Evolutionary conservation across 2,329 filamentous ascomycete genomes (phyloP).

Genomic region (Neofusicoccum ribis): DNA sequence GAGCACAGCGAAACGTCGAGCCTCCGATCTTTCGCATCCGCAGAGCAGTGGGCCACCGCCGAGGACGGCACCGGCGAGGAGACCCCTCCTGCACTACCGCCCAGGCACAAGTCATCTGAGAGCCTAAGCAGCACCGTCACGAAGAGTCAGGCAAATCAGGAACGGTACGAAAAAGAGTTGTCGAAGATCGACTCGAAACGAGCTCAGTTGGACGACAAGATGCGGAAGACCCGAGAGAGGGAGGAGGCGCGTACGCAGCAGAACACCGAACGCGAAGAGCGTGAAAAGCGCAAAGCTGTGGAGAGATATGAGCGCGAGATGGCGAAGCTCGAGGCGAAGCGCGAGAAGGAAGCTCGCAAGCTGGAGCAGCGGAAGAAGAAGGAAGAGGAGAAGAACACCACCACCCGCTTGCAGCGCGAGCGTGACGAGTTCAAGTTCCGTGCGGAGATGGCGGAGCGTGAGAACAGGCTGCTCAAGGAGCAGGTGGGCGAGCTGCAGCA

Average conservation of each 20-base stretch:
- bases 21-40: conserved; percentile 42
- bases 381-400: conserved; percentile 57
- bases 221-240: conserved; percentile 57
- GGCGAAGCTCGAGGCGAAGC: conserved; percentile 67
- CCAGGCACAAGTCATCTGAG: conserved; percentile 18
- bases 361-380: conserved; percentile 63
- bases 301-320: conserved; percentile 46
- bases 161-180: conserved; percentile 62
- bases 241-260: conserved; percentile 39
- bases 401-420: conserved; percentile 50
- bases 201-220: conserved; percentile 57
- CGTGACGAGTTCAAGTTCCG: conserved; percentile 48
- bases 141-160: conserved; percentile 20
- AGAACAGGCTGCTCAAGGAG: conserved; percentile 52
- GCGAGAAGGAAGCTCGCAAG: conserved; percentile 63
- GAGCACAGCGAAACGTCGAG: conserved; percentile 19
- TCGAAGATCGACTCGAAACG: conserved; percentile 62
- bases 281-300: conserved; percentile 48
- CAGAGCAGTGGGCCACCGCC: conserved; percentile 42
- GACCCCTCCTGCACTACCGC: background rate
- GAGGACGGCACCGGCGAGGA: conserved; percentile 21
- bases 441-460: conserved; percentile 48
- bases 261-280: conserved; percentile 58
- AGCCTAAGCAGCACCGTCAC: background rate
- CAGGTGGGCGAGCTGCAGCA: conserved; percentile 58